Evolutionary conservation across 805 yeast species (phyloP).

Genomic region (Grigorovia humatica): DNA sequence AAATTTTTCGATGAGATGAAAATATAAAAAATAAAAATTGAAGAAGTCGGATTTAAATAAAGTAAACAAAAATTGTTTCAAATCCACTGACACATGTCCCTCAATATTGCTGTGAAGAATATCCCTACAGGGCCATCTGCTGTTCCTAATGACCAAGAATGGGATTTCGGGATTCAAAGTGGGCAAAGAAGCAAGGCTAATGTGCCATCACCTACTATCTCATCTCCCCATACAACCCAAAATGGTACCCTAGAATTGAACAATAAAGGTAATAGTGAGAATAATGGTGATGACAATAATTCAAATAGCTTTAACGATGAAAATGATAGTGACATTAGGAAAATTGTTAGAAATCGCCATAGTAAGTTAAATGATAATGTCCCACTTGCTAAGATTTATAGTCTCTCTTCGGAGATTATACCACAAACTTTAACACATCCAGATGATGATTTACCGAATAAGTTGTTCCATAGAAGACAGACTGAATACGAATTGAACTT

Average conservation of each 20-base stretch:
- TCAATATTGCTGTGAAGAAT: not conserved
- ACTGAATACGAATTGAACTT: not conserved
- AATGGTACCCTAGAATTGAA: not conserved
- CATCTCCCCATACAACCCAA: not conserved
- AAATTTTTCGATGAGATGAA: not conserved
- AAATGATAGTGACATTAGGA: not conserved
- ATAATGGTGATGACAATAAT: not conserved
- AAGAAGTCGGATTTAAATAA: not conserved
- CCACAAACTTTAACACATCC: conserved; percentile 21
- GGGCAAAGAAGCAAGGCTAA: conserved; percentile 7
- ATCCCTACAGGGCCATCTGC: not conserved
- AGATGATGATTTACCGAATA: conserved; percentile 11
- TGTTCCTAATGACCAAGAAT: not conserved
- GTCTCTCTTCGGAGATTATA: conserved; percentile 23
- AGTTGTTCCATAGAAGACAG: not conserved
- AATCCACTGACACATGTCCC: not conserved
- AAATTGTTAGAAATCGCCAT: not conserved
- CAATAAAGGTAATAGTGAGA: not conserved
- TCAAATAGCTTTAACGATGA: not conserved
- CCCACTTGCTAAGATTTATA: conserved; percentile 13
- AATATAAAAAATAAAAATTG: not conserved
- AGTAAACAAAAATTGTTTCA: no score
- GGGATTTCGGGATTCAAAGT: not conserved
- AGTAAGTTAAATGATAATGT: not conserved
- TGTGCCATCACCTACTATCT: conserved; percentile 2